These are phyloP conservation scores for Limnanthes douglasii DNA, from an alignment of 345 rosid genomes.

Conservation along the genomic window DNA sequence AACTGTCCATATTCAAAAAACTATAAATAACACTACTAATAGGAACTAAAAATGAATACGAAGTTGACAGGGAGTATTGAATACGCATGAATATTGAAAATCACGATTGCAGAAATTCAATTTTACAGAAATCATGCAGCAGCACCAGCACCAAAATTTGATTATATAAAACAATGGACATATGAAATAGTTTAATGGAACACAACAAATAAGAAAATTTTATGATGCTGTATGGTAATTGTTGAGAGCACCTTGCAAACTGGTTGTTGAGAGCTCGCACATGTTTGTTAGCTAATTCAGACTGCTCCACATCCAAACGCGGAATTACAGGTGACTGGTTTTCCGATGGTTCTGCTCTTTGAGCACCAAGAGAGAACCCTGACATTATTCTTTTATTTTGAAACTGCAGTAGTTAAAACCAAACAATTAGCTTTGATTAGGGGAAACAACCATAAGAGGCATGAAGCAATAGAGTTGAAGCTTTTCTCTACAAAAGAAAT, in stretches of 20 bases:
- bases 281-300: conserved; percentile 64
- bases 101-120: not conserved
- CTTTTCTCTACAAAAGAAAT: not conserved
- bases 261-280: conserved; percentile 91
- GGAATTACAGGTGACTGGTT: conserved; percentile 15
- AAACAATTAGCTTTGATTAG: conserved; percentile 4
- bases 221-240: too few species aligned
- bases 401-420: conserved; percentile 29
- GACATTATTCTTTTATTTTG: conserved; percentile 46
- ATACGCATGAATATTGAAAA: not conserved
- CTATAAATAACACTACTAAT: conserved; percentile 1
- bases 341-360: conserved; percentile 39
- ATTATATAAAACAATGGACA: not conserved
- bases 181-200: not conserved
- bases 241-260: conserved; percentile 68
- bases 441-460: not conserved
- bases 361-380: conserved; percentile 39
- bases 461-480: not conserved
- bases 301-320: conserved; percentile 35
- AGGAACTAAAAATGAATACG: not conserved
- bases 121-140: not conserved
- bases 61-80: not conserved
- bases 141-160: not conserved
- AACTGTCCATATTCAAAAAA: conserved; percentile 29
- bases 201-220: too few species aligned